phyloP scores from a whole-genome alignment of 176 grass and related monocot genomes.

The Phoenix roebelenii region DNA sequence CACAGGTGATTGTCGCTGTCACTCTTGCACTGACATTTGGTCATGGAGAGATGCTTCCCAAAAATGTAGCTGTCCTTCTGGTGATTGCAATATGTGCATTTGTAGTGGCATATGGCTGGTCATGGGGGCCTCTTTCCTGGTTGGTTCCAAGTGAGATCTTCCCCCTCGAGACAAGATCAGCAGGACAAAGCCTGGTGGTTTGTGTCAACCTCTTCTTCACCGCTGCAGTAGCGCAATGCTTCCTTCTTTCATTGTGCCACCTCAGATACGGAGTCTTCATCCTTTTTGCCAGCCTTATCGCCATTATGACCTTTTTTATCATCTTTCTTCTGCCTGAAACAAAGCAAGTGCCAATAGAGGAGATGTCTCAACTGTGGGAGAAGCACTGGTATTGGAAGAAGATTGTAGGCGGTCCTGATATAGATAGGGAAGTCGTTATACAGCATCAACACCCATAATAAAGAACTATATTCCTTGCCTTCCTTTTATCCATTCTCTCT shows the following conservation, averaged over 20 bases:
- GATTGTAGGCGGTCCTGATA: neutral
- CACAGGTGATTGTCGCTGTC: conserved; percentile 8
- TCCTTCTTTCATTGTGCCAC: conserved; percentile 6
- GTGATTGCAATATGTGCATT: conserved; percentile 12
- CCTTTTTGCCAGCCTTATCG: conserved; percentile 2
- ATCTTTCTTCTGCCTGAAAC: conserved; percentile 8
- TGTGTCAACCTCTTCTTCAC: conserved; percentile 16
- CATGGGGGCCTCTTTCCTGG: conserved; percentile 8
- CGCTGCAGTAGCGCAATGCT: conserved; percentile 8
- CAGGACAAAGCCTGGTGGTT: conserved; percentile 6
- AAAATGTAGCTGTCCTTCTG: neutral
- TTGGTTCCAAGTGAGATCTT: conserved; percentile 14
- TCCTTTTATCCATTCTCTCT: no score
- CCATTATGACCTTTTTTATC: conserved; percentile 5
- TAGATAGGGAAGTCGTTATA: no score
- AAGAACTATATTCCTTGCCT: no score
- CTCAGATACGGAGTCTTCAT: conserved; percentile 7
- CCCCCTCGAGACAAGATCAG: conserved; percentile 6
- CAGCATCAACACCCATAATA: no score
- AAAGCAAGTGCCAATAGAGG: neutral
- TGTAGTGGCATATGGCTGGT: conserved; percentile 9
- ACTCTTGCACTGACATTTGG: conserved; percentile 7
- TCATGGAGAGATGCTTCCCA: neutral
- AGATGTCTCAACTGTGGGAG: conserved; percentile 14
- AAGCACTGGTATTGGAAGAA: conserved; percentile 18